These are phyloP conservation scores for Litchi chinensis DNA, from an alignment of 345 rosid species.

Conservation along the genomic window DNA sequence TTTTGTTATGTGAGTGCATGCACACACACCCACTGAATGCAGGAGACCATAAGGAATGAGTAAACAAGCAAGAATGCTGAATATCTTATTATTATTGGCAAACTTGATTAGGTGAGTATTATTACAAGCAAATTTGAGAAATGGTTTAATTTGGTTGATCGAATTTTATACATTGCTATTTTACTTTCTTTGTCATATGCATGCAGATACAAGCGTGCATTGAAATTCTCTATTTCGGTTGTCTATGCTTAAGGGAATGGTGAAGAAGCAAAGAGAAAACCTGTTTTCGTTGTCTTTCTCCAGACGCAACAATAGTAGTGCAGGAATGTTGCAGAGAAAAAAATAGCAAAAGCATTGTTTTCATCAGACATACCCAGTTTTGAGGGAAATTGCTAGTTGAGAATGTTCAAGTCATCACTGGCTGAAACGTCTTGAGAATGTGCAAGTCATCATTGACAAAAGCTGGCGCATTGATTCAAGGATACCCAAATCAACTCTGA, in stretches of 20 bases:
- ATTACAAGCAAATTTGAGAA: background rate
- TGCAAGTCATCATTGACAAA: background rate
- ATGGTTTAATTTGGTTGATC: background rate
- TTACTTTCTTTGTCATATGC: background rate
- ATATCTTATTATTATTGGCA: constrained; percentile 77
- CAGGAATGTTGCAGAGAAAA: background rate
- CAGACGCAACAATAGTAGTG: background rate
- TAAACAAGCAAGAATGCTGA: constrained; percentile 66
- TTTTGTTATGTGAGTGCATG: too few species aligned
- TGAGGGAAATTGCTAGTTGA: background rate
- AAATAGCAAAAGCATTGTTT: background rate
- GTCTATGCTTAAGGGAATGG: background rate
- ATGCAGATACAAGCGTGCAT: background rate
- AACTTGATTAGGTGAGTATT: constrained; percentile 70
- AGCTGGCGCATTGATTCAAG: background rate
- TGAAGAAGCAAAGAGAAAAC: background rate
- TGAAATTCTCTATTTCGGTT: background rate
- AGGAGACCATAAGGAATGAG: constrained; percentile 78
- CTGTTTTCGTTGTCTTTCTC: background rate
- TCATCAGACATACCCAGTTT: background rate
- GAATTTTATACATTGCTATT: background rate
- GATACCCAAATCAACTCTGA: background rate
- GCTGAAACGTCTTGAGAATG: background rate
- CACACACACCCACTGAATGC: constrained; percentile 14
- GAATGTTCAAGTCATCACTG: background rate